Evolutionary conservation across 495 filamentous ascomycete genomes (phyloP), one percentile per base, ranked within the genome.

Genomic region (Xylaria scruposa): DNA sequence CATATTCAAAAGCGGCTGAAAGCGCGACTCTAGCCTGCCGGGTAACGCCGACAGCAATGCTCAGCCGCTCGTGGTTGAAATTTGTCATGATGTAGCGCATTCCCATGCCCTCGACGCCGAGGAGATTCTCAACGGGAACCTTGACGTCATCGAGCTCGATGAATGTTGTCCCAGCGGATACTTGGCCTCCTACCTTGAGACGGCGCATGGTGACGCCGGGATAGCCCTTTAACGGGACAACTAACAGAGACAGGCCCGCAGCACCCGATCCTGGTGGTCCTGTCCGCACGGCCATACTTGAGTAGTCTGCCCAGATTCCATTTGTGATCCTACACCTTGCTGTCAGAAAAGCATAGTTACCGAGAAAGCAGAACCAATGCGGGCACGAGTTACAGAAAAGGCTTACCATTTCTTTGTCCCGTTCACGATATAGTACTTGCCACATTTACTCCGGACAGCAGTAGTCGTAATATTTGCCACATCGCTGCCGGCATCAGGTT

Each of bases 71-170:
- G 74, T 94, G 91, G 82, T 94, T 94, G 88, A 94, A 94, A 81
- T 94, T 94, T 53, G 89, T 91, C 91, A 94, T 94, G 72, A 94
- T 88, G 74, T 92, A 90, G 47, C 82, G 85, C 90, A 94, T 93
- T 17, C 92, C 92, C 68, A 84, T 82, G 56, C 90, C 90, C 75
- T 94, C 92, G 38, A 81, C 70, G n/a, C 91, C 91, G 67, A 94
- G 86, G 5, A 94, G 80, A 77, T 94, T 93, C 47, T 82, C 82
- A 1, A 88, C 85, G 4, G 91, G 91, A 4, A 94, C 91, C 68
- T 85, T 83, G 47, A 92, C 90, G 47, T 94, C 90, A 70, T 93
- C 91, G 8, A 94, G 86, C 73, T 91, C 89, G 74, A 94, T 94
- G 77, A 89, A 93, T 0, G 92, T 93, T 8, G 92, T 93, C 1